These are phyloP conservation scores for Picochlorum costavermella DNA, from an alignment of 139 green algal species.

Conservation along the genomic window DNA sequence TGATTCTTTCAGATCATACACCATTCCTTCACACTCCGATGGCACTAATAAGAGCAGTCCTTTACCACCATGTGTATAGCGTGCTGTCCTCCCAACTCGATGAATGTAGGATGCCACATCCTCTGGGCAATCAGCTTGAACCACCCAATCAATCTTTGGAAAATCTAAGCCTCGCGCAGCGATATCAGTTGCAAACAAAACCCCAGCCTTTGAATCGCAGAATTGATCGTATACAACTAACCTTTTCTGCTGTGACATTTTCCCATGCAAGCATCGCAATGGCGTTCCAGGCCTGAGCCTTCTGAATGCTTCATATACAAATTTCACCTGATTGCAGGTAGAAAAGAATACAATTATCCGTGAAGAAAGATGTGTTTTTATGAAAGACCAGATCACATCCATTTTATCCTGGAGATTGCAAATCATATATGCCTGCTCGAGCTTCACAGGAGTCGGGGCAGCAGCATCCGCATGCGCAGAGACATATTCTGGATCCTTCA, in stretches of 20 bases:
- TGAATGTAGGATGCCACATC: slow-evolving; percentile 93
- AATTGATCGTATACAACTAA: slow-evolving; percentile 79
- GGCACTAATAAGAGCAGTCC: slow-evolving; percentile 73
- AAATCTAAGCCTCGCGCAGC: slow-evolving; percentile 93
- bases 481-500: slow-evolving; percentile 82
- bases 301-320: slow-evolving; percentile 85
- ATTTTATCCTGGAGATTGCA: slow-evolving; percentile 77
- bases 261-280: slow-evolving; percentile 81
- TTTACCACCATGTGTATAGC: slow-evolving; percentile 51
- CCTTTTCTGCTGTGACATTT: slow-evolving; percentile 93
- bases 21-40: slow-evolving; percentile 54
- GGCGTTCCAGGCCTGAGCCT: slow-evolving; percentile 83
- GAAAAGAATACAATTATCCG: slow-evolving; percentile 90
- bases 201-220: slow-evolving; percentile 56
- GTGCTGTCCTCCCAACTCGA: slow-evolving; percentile 74
- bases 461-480: slow-evolving; percentile 80
- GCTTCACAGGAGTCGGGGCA: slow-evolving; percentile 75
- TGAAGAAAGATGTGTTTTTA: slow-evolving; percentile 69
- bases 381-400: slow-evolving; percentile 91
- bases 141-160: slow-evolving; percentile 94
- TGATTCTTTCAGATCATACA: slow-evolving; percentile 49
- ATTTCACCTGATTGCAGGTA: slow-evolving; percentile 96
- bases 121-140: slow-evolving; percentile 95
- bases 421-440: slow-evolving; percentile 78
- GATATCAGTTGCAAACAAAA: slow-evolving; percentile 96